These are phyloP conservation scores for Fonsecaea nubica DNA, from an alignment of 2,329 filamentous ascomycete genomes.

Conservation along the genomic window DNA sequence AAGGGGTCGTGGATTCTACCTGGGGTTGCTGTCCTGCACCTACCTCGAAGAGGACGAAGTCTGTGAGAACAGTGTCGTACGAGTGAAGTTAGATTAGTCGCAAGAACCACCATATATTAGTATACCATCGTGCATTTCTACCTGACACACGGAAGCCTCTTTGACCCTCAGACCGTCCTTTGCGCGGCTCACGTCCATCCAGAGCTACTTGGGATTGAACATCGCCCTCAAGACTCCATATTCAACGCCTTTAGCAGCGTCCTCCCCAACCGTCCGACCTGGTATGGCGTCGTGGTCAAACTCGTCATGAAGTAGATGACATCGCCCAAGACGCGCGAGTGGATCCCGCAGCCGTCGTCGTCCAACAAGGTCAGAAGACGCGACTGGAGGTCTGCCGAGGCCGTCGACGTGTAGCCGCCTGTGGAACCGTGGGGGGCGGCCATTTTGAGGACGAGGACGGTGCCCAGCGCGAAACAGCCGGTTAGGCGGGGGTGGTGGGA, in stretches of 20 bases:
- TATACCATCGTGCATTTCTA: not conserved
- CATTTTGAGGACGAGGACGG: constrained; percentile 71
- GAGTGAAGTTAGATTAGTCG: constrained; percentile 11
- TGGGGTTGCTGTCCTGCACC: not conserved
- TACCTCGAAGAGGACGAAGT: not conserved
- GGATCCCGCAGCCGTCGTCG: constrained; percentile 55
- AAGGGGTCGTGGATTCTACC: not conserved
- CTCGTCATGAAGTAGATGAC: constrained; percentile 68
- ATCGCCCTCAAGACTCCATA: constrained; percentile 16
- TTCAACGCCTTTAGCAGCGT: constrained; percentile 37
- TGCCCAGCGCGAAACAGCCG: constrained; percentile 75
- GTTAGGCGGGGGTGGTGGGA: constrained; percentile 65
- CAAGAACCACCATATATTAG: not conserved
- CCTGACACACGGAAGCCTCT: not conserved
- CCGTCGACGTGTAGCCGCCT: constrained; percentile 64
- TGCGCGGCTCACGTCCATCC: not conserved
- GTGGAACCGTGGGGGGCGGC: constrained; percentile 57
- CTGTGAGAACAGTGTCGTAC: not conserved
- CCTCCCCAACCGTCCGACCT: constrained; percentile 33
- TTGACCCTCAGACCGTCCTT: not conserved
- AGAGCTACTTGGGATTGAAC: not conserved
- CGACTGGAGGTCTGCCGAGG: constrained; percentile 60
- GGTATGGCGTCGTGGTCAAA: constrained; percentile 54
- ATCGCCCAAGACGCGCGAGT: constrained; percentile 69
- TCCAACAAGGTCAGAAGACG: constrained; percentile 50